Percentiles rank a stretch among this genome's conserved stretches.
Conservation (phyloP, 2,329 filamentous ascomycete species). For the Pseudogymnoascus sp. region DNA sequence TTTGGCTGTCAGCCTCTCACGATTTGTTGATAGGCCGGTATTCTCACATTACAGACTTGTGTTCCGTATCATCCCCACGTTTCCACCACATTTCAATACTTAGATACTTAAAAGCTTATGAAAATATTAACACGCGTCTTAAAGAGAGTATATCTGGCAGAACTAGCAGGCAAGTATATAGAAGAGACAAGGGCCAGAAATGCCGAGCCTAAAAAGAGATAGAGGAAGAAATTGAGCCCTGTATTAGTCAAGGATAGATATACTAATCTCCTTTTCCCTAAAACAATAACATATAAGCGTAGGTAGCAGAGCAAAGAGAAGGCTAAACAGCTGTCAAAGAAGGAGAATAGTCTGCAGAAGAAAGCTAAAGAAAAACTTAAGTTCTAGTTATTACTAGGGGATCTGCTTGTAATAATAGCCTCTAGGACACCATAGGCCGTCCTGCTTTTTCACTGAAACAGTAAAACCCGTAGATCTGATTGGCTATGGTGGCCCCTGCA, state of each 20-base stretch:
- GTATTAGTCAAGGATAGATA: not conserved
- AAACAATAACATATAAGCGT: not conserved
- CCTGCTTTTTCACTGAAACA: too few relatives aligned
- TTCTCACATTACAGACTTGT: too few relatives aligned
- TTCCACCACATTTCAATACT: too few relatives aligned
- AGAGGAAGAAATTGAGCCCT: not conserved
- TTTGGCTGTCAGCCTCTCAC: too few relatives aligned
- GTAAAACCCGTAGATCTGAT: too few relatives aligned
- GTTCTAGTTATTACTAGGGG: not conserved
- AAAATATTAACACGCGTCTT: too few relatives aligned
- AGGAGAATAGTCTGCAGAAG: not conserved
- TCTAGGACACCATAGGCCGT: too few relatives aligned
- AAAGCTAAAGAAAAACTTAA: not conserved
- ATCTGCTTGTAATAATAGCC: not conserved
- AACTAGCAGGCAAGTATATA: not conserved
- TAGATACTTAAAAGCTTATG: too few relatives aligned
- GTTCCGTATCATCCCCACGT: too few relatives aligned
- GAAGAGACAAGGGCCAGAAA: not conserved
- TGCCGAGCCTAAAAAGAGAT: not conserved
- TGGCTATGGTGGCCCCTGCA: too few relatives aligned
- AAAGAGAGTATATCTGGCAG: too few relatives aligned
- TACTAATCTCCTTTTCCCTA: not conserved
- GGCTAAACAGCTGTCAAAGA: not conserved
- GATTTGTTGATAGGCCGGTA: too few relatives aligned
- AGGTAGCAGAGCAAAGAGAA: not conserved